Evolutionary conservation across 805 yeast species (phyloP), one percentile per base, ranked within the genome.

Genomic region (Pichia gijzeniarum): DNA sequence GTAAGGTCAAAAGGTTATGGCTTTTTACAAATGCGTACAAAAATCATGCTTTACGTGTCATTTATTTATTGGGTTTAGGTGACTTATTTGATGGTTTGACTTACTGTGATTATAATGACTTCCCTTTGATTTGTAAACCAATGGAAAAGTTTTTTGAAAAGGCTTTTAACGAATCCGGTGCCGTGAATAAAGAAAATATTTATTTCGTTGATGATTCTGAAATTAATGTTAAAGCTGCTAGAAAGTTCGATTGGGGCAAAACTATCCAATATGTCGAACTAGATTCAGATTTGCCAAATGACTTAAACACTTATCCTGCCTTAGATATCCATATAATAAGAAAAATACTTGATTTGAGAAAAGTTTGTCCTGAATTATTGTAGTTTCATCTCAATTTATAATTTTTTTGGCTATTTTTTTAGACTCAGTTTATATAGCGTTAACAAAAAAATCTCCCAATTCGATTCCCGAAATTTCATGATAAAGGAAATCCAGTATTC

Each of bases 1-100:
- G 76, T 1, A 76, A 79, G 51, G 79, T 82, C 47, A 82, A 80
- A 55, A 73, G 81, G 57, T 68, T 91, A 51, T 91, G 99, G 99
- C 73, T 93, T 37, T 85, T 88, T 58, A 91, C 99, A 4, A 91
- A 91, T 62, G 98, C 99, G 1, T 91, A 91, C 67, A 81, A 82
- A 60, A 88, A 79, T 57, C 99, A 91, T 64, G 99, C 91, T 0
- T 56, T 80, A 38, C 72, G 97, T 41, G 95, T 88, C 27, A 72
- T 89, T 17, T 73, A 80, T 36, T 70, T 91, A 40, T 69, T 91
- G 40, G 97, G 96, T 2, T 62, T 91, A 25, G 97, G 91, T n/a
- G 96, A 90, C 61, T 60, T 88, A 44, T 90, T 93, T 60, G 98
- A 91, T 53, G 99, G 99, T 0, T 73, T 93, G 53, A 88, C 97